phyloP scores from a whole-genome alignment of 176 grass and related monocot species.

The Hyparrhenia diplandra region DNA sequence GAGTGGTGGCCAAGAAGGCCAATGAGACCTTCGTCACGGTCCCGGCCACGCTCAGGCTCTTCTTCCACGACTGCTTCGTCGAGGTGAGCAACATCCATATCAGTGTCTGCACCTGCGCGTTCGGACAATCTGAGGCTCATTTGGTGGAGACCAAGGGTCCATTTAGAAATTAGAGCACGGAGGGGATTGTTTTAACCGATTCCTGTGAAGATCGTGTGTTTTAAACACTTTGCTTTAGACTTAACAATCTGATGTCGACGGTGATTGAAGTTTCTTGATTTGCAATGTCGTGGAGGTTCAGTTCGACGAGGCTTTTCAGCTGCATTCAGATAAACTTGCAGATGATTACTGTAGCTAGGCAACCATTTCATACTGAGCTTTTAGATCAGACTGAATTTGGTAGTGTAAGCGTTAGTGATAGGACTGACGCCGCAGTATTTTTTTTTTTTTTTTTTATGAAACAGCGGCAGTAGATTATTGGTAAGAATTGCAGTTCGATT shows the following conservation, averaged over 20 bases:
- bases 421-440: neutral
- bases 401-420: neutral
- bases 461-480: slow-evolving; percentile 17
- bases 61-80: slow-evolving; percentile 69
- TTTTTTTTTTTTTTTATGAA: too few relatives aligned
- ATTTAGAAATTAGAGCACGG: neutral
- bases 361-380: neutral
- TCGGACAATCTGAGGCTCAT: neutral
- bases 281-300: neutral
- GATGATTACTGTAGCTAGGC: neutral
- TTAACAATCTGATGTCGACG: neutral
- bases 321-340: neutral
- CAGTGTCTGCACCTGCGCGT: neutral
- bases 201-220: neutral
- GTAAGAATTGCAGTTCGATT: slow-evolving; percentile 8
- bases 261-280: neutral
- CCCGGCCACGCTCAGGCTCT: slow-evolving; percentile 53
- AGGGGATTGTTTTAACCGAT: neutral
- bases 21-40: slow-evolving; percentile 50
- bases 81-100: slow-evolving; percentile 29
- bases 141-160: neutral
- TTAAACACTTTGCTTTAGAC: neutral
- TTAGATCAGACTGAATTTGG: neutral
- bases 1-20: slow-evolving; percentile 40
- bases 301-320: neutral